Base-by-base conservation (phyloP, 2,329 filamentous ascomycete species). In the Colletotrichum chlorophyti region DNA sequence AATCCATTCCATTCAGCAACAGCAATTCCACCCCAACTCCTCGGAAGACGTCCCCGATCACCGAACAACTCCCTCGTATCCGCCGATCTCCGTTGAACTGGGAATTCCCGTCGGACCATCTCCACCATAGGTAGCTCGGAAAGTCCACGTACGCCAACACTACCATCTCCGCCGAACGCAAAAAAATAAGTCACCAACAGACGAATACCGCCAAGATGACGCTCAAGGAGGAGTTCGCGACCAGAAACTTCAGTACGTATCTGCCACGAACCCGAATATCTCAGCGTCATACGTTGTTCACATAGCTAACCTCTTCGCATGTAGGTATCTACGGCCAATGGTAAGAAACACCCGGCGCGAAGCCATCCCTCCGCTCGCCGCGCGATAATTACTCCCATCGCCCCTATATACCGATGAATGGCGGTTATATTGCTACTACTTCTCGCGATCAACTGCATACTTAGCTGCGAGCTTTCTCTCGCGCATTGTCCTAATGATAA, bases 281-380 rank as follows among this genome's bases (percentile, higher is more conserved):
- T 64, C 60, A 24, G 60, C 17, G 37, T 15, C 29, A 41, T 9
- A 49, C 12, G 23, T 31, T 34, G 37, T 42, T 64, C n/a, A n/a
- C n/a, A n/a, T n/a, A n/a, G 65, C 74, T 81, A 68, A 79, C 68
- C 38, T 41, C 46, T 59, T 58, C 27, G 58, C 24, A 57, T n/a
- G n/a, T 65, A 90, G 87, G 87, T 76, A 90, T 90, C 75, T 90
- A 90, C 69, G 87, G 85, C 74, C 87, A 90, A 88, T 90, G 87
- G 87, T 90, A 81, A 82, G 51, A 57, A 85, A 71, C 53, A 46
- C 42, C 47, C 34, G 7, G 21, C 23, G 24, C 41, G 24, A n/a
- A 14, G 6, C 29, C 54, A 21, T n/a, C 26, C 40, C 26, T 27
- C 32, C n/a, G 4, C 37, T 32, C 31, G 45, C 26, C 42, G 31